A percentile compares a stretch with the other conserved stretches of the same genome.
Evolutionary conservation across 164 flowering plant genomes (phyloP).

Genomic region (Echeveria elegans): DNA sequence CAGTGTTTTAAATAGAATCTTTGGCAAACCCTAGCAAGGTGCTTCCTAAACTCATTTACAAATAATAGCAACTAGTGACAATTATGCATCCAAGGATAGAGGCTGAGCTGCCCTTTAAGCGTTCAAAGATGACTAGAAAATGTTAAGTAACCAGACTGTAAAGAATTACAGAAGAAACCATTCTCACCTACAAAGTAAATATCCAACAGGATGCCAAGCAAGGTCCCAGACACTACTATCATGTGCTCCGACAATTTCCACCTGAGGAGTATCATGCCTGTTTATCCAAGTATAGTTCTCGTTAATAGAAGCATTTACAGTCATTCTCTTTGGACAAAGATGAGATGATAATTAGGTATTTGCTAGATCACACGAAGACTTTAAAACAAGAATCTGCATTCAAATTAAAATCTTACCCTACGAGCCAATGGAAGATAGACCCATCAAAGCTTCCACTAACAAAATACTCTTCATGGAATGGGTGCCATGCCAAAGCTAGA

Average conservation of each 20-base stretch:
- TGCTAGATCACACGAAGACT: background rate
- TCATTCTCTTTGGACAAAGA: background rate
- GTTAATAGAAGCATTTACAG: background rate
- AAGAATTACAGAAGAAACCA: background rate
- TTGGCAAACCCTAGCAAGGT: background rate
- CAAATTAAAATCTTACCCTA: conserved; percentile 57
- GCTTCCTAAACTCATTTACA: background rate
- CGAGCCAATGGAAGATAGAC: conserved; percentile 97
- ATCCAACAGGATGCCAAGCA: conserved; percentile 99
- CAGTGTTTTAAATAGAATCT: background rate
- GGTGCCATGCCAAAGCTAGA: conserved; percentile 98
- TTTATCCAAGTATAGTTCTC: background rate
- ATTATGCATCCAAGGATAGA: background rate
- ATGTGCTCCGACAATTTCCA: conserved; percentile 79
- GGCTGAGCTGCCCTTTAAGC: background rate
- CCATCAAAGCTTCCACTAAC: conserved; percentile 99
- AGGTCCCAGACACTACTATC: conserved; percentile 98
- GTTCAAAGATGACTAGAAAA: background rate
- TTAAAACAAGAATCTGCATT: background rate
- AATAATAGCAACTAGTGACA: background rate
- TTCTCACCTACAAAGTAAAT: conserved; percentile 83
- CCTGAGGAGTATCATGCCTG: conserved; percentile 97
- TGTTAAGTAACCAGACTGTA: background rate
- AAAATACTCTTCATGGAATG: conserved; percentile 97
- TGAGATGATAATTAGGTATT: background rate